Evolutionary conservation across 495 filamentous ascomycete species (phyloP), one percentile per base, ranked within the genome.

Genomic region (Penicillium tannophilum): DNA sequence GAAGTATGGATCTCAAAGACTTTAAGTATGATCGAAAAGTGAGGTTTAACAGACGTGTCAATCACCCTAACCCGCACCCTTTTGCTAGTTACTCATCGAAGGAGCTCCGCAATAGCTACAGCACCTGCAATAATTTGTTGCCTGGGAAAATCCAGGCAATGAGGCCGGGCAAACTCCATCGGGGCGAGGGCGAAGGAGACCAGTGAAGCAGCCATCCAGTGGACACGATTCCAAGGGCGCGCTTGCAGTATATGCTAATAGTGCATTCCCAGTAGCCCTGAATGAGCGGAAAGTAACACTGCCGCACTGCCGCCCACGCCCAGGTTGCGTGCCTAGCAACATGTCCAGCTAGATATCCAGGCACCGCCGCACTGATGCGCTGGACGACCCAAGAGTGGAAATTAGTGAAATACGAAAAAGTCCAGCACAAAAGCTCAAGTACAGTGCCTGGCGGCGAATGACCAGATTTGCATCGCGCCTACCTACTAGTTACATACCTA

Each of bases 181-280:
- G 16, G 45, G 46, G 46, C 46, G 26, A 49, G 46, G 46, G 46
- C 46, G 20, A 14, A 49, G 16, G 24, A 28, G 10, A 28, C 16
- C 14, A n/a, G 46, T 49, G 46, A 49, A 49, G 46, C 46, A 31
- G 20, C 46, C 46, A 49, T 24, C 4, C 46, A 49, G 26, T 11
- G 39, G 16, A 14, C 39, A 16, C 16, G 16, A 17, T 17, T 41
- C 4, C 16, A 17, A 3, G 33, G 33, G 33, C 33, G 33, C 33
- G 33, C 33, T 36, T 36, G 39, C 16, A 41, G 14, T 41, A 17
- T 41, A 41, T 17, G 14, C 14, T 17, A 12, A 36, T 14, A 4
- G 16, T 41, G 16, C 39, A 41, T 41, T 41, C 39, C 16, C 10
- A 28, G 28, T 41, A 41, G 39, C 39, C 35, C 39, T n/a, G 16